Evolutionary conservation across 2,329 filamentous ascomycete species (phyloP).

Genomic region (Gremmenia infestans): DNA sequence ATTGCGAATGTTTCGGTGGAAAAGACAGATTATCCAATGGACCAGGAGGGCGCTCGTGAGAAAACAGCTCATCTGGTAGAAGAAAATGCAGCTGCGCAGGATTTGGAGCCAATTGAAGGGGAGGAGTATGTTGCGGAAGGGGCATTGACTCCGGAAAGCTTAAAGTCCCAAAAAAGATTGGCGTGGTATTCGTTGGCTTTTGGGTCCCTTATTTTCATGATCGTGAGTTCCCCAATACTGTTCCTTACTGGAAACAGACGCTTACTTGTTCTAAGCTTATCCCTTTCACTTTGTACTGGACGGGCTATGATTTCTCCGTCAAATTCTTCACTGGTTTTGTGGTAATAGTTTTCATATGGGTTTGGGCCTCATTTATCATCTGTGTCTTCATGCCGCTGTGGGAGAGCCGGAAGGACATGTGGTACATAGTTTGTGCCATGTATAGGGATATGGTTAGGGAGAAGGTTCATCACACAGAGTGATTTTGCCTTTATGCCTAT

Average conservation of each 20-base stretch:
- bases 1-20: neutral
- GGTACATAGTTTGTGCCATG: conserved; percentile 3
- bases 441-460: neutral
- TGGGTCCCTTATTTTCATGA: neutral
- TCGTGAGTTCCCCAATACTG: neutral
- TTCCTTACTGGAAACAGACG: neutral
- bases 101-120: neutral
- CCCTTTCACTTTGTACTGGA: neutral
- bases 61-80: neutral
- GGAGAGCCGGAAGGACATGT: conserved; percentile 5
- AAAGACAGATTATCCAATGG: neutral
- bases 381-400: conserved; percentile 5
- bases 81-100: neutral
- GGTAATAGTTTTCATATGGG: conserved; percentile 3
- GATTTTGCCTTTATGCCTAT: neutral
- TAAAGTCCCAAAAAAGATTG: neutral
- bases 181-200: neutral
- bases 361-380: conserved; percentile 3
- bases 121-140: neutral
- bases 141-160: neutral
- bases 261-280: neutral
- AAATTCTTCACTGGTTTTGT: conserved; percentile 6
- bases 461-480: neutral
- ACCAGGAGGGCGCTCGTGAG: neutral
- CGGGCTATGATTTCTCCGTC: neutral